Base-by-base conservation (phyloP, 2,329 filamentous ascomycete species). In the Paraconiothyrium brasiliense region DNA sequence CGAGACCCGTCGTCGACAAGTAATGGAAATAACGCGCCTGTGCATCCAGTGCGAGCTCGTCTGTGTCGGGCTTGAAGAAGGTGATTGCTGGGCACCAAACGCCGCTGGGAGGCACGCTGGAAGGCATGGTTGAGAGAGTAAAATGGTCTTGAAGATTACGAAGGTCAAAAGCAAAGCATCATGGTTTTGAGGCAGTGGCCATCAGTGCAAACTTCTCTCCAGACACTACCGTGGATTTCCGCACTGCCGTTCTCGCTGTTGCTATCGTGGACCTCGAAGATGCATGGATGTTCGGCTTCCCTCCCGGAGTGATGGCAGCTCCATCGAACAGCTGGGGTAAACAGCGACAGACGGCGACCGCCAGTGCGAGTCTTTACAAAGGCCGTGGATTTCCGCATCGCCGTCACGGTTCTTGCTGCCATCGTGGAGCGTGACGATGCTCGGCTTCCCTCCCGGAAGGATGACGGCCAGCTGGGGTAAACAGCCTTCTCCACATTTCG, bases 21-120 rank as follows among this genome's bases (percentile, higher is more conserved):
- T 82, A 81, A 8, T 62, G 62, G 66, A 76, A 81, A 72, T 80
- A 81, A 63, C 76, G 75, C 22, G 71, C 63, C 65, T 82, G 80
- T 6, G 76, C 71, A 11, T 68, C 67, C 20, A 81, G 69, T 58
- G 79, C 76, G 20, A 82, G 70, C 24, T 73, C 70, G 60, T 81
- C 80, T 22, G 67, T 62, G 11, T 59, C 50, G 22, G 71, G 75
- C 59, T 81, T 71, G 69, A 81, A 81, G 64, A 82, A 77, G 27
- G 80, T 82, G 16, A 82, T 68, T 7, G 79, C 78, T 20, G 79
- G 79, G n/a, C 58, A 64, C 66, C 69, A 71, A 9, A 69, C 67
- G 49, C 68, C 68, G 32, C 59, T 59, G 30, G 66, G 64, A 41
- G 66, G 69, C 14, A 67, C 66, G 58, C 59, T 57, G 5, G 7